Conservation (phyloP, 441 rosid species). For the Populus hybrid region DNA sequence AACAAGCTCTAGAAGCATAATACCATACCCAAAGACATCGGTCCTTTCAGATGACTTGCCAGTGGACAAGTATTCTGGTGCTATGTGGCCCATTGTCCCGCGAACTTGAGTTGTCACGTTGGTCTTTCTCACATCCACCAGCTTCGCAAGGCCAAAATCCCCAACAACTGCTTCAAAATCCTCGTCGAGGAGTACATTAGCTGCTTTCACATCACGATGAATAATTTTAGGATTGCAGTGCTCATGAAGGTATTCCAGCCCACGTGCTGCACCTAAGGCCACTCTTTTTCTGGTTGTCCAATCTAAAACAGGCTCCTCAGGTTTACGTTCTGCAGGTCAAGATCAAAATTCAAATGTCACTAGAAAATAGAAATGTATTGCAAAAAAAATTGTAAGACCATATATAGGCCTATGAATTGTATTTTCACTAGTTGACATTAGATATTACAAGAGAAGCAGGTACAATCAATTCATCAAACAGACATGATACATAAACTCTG, state of each 20-base stretch:
- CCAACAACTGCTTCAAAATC: slow-evolving; percentile 97
- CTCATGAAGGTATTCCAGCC: slow-evolving; percentile 91
- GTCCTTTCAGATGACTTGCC: slow-evolving; percentile 93
- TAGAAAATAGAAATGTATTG: background rate
- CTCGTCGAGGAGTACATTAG: slow-evolving; percentile 83
- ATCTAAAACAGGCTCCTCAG: slow-evolving; percentile 61
- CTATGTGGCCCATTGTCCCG: slow-evolving; percentile 98
- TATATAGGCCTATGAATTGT: background rate
- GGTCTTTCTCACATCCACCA: slow-evolving; percentile 78
- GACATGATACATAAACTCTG: background rate
- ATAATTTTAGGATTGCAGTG: slow-evolving; percentile 96
- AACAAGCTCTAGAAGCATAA: slow-evolving; percentile 90
- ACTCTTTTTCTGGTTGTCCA: slow-evolving; percentile 80
- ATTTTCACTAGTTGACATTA: background rate
- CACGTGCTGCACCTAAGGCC: slow-evolving; percentile 88
- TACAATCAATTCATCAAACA: background rate
- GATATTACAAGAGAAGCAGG: background rate
- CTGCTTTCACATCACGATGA: slow-evolving; percentile 94
- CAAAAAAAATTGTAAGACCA: background rate
- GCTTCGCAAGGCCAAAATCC: slow-evolving; percentile 90
- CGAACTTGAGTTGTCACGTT: slow-evolving; percentile 95
- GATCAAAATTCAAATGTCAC: slow-evolving; percentile 6
- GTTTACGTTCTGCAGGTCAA: slow-evolving; percentile 58
- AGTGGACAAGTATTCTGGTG: slow-evolving; percentile 93
- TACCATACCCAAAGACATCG: slow-evolving; percentile 93